Base-by-base conservation (phyloP, 2,329 filamentous ascomycete genomes). In the Talaromyces amestolkiae region DNA sequence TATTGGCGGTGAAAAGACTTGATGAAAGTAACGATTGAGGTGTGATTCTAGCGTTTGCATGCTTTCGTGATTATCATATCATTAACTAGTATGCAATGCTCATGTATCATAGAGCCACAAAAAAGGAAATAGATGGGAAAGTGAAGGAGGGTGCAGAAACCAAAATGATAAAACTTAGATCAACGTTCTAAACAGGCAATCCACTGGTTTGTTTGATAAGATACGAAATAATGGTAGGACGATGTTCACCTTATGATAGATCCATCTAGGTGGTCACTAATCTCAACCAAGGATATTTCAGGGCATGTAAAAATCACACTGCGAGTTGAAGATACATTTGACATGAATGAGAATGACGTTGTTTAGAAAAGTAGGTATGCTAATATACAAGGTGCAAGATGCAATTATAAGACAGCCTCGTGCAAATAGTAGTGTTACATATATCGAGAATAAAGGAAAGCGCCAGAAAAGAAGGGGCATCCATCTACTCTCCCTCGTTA, bases 401-500 rank as follows among this genome's bases (percentile, higher is more conserved):
- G 68, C 39, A 51, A 43, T 39, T 51, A 53, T 63, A 64, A 51
- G 59, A 35, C 47, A 37, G 51, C 9, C 33, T 15, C 27, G 24
- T 33, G n/a, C 24, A 53, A 33, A 58, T 11, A 54, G 63, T 65
- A 17, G 37, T 67, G 45, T 68, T 65, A 58, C 45, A 65, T 64
- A 61, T 41, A 63, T 63, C 61, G 49, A 37, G 19, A 58, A 66
- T 39, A 37, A 64, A 39, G n/a, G 6, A 24, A 33, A 35, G 43
- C 35, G 53, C 43, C 64, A 45, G 56, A 11, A 49, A 13, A n/a
- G 24, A 51, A 51, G 22, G 27, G 37, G 27, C 24, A 33, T 53
- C 56, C 53, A 27, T 58, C 56, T 67, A 73, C 39, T 71, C 65
- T 35, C 60, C 68, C 67, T 78, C 76, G 22, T 67, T 72, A 63